Evolutionary conservation across 352 stramenopile genomes (phyloP).

Genomic region (Phytophthora citrophthora): DNA sequence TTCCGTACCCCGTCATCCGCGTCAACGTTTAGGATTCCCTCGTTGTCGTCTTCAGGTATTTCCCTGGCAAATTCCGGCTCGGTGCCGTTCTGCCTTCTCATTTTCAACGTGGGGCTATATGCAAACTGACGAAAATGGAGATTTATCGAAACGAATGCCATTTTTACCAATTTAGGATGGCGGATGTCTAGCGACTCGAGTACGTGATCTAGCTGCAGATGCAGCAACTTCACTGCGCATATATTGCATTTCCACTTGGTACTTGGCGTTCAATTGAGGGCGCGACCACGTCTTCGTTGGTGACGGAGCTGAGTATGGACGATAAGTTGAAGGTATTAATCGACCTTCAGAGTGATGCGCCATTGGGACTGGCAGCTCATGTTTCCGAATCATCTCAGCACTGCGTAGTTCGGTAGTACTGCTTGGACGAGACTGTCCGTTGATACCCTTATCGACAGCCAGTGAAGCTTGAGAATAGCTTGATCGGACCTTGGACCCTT

Average conservation of each 20-base stretch:
- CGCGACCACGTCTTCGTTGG: conserved; percentile 25
- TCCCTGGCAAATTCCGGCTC: conserved; percentile 1
- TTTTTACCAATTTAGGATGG: conserved; percentile 21
- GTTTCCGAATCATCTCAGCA: conserved; percentile 48
- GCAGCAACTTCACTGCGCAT: conserved; percentile 43
- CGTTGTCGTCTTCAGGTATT: conserved; percentile 1
- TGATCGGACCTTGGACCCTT: conserved; percentile 2
- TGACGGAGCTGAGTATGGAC: conserved; percentile 24
- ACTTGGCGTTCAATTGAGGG: conserved; percentile 25
- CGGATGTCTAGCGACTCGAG: conserved; percentile 14
- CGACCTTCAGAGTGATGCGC: conserved; percentile 1
- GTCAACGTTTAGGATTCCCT: conserved; percentile 4
- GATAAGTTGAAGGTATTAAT: conserved; percentile 13
- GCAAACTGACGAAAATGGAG: background rate
- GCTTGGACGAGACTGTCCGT: conserved; percentile 13
- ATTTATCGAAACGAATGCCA: conserved; percentile 19
- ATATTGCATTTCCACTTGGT: conserved; percentile 63
- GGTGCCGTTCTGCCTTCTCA: conserved; percentile 19
- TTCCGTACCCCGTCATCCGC: conserved; percentile 31
- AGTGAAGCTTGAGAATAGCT: conserved; percentile 7
- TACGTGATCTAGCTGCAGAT: conserved; percentile 10
- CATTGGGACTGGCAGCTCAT: conserved; percentile 22
- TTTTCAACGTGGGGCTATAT: background rate
- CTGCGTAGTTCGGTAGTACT: conserved; percentile 36
- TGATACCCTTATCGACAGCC: conserved; percentile 9